A percentile compares a stretch with the other conserved stretches of the same genome.
Conservation (phyloP, 2,329 filamentous ascomycete genomes). For the Paecilomyces dactylethromorphus region DNA sequence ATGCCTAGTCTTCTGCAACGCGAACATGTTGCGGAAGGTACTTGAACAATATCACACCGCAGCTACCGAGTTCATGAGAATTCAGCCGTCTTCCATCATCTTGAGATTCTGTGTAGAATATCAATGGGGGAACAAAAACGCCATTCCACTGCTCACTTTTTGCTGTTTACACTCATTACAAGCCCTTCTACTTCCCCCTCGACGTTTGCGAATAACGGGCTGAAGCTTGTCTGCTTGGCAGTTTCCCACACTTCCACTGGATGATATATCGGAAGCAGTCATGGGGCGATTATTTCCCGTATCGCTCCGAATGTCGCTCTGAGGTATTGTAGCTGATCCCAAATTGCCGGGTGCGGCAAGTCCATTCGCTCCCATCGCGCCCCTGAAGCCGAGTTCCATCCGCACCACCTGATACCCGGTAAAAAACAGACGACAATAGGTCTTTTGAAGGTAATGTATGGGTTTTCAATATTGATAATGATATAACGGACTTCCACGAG, state of each 20-base stretch:
- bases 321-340: constrained; percentile 19
- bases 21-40: constrained; percentile 55
- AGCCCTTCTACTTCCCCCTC: constrained; percentile 43
- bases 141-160: constrained; percentile 44
- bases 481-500: not conserved
- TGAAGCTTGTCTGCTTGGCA: constrained; percentile 33
- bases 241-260: constrained; percentile 24
- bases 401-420: not conserved
- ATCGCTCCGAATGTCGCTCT: constrained; percentile 29
- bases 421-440: not conserved
- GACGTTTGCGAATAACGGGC: constrained; percentile 43
- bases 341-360: constrained; percentile 17
- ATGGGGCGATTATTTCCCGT: constrained; percentile 24
- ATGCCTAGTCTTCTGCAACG: constrained; percentile 57
- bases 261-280: constrained; percentile 22
- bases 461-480: not conserved
- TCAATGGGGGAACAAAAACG: constrained; percentile 1
- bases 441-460: not conserved
- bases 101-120: not conserved
- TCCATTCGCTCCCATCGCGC: constrained; percentile 28
- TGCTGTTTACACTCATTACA: constrained; percentile 65
- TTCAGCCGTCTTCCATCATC: constrained; percentile 11
- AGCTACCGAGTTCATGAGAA: constrained; percentile 37
- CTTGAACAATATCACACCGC: constrained; percentile 59
- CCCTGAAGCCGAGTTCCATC: constrained; percentile 27